A percentile compares a stretch with the other conserved stretches of the same genome.
Conservation (phyloP, 2,329 filamentous ascomycete genomes). For the Penicillium brevicompactum region DNA sequence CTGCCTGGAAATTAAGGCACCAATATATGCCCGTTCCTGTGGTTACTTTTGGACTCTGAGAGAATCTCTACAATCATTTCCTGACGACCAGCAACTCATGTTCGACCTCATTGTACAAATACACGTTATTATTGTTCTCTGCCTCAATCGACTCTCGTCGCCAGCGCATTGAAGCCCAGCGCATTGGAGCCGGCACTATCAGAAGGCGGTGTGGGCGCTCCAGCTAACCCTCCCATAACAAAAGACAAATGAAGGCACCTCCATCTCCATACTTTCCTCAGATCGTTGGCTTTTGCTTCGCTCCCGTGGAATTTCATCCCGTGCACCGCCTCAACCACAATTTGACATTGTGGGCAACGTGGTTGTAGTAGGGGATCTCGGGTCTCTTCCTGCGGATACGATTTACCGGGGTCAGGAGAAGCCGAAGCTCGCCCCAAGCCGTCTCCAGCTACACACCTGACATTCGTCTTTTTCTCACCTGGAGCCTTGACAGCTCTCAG, state of each 20-base stretch:
- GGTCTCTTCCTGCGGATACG: constrained; percentile 22
- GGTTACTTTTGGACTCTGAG: too few relatives aligned
- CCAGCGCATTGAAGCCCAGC: not conserved
- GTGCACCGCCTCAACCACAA: constrained; percentile 1
- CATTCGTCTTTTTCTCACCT: constrained; percentile 2
- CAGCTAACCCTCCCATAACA: constrained; percentile 24
- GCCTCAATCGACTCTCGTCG: not conserved
- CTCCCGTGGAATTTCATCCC: not conserved
- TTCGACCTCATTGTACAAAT: too few relatives aligned
- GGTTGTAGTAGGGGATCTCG: constrained; percentile 19
- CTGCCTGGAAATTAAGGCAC: too few relatives aligned
- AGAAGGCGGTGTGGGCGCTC: constrained; percentile 23
- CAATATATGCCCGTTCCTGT: too few relatives aligned
- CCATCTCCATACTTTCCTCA: constrained; percentile 12
- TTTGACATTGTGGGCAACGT: constrained; percentile 20
- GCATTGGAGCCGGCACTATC: constrained; percentile 2
- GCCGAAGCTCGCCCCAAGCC: constrained; percentile 15
- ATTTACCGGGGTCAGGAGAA: constrained; percentile 27
- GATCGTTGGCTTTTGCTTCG: constrained; percentile 13
- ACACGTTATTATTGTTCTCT: not conserved
- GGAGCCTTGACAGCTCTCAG: constrained; percentile 1
- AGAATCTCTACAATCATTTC: too few relatives aligned
- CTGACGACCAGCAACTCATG: too few relatives aligned
- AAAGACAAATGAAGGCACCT: constrained; percentile 21
- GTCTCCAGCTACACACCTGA: constrained; percentile 3